A percentile compares a stretch with the other conserved stretches of the same genome.
Conservation (phyloP, 2,329 filamentous ascomycete species). For the Diplodia mutila region DNA sequence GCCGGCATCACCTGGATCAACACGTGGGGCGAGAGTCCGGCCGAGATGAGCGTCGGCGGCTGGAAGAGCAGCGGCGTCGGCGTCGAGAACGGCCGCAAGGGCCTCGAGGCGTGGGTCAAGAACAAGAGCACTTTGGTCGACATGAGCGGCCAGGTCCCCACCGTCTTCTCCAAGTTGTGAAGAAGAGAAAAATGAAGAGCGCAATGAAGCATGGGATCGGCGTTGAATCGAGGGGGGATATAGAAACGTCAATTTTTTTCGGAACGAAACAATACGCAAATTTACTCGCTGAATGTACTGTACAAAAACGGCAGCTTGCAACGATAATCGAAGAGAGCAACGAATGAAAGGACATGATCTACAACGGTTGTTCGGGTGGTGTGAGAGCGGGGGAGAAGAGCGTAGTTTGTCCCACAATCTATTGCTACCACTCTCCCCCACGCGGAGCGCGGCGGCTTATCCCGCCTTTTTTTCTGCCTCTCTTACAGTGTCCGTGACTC, state of each 20-base stretch:
- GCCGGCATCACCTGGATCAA: conserved; percentile 93
- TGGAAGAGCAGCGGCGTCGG: conserved; percentile 91
- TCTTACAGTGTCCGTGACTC: too few species aligned
- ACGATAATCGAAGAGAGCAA: not conserved
- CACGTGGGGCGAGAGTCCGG: conserved; percentile 88
- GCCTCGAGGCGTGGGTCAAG: conserved; percentile 78
- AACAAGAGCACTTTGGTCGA: conserved; percentile 90
- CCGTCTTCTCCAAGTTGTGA: conserved; percentile 72
- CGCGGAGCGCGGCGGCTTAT: not conserved
- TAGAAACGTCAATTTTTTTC: not conserved
- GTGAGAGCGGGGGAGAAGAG: not conserved
- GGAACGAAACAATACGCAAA: not conserved
- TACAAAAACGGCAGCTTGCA: not conserved
- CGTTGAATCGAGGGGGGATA: not conserved
- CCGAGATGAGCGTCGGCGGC: conserved; percentile 89
- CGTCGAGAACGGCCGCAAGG: conserved; percentile 81
- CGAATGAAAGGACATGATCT: not conserved
- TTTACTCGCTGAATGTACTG: not conserved
- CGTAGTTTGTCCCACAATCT: not conserved
- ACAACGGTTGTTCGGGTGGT: not conserved
- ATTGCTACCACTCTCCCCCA: not conserved
- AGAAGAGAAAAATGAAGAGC: too few species aligned
- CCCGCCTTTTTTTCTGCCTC: not conserved
- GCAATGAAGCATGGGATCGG: conserved; percentile 16
- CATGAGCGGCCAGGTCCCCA: conserved; percentile 71